Evolutionary conservation across 805 yeast species (phyloP).

Genomic region (Zygoascus biomembranicola): DNA sequence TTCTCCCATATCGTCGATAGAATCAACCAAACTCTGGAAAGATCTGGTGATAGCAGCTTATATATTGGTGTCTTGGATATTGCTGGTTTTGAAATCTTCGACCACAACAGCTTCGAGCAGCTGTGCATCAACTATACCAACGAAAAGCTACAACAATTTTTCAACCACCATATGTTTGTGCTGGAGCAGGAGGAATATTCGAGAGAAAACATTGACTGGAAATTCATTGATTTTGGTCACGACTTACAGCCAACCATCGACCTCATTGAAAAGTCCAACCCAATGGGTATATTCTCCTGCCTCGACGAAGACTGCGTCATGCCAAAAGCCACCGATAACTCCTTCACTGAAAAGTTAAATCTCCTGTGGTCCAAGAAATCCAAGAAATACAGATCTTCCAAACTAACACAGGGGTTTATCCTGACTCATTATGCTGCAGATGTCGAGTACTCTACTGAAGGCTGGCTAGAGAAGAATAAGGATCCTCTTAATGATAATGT

Average conservation of each 20-base stretch:
- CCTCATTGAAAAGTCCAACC: slow-evolving; percentile 65
- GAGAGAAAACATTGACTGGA: slow-evolving; percentile 90
- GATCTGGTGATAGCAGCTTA: slow-evolving; percentile 30
- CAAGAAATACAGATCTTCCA: slow-evolving; percentile 61
- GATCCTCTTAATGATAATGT: slow-evolving; percentile 84
- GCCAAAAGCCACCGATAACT: slow-evolving; percentile 77
- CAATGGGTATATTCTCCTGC: slow-evolving; percentile 77
- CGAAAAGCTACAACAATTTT: slow-evolving; percentile 94
- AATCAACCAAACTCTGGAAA: slow-evolving; percentile 60
- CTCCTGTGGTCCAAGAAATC: slow-evolving; percentile 50
- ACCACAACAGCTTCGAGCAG: slow-evolving; percentile 92
- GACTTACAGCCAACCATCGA: slow-evolving; percentile 93
- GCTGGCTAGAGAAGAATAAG: slow-evolving; percentile 90
- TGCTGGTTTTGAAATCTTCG: slow-evolving; percentile 95
- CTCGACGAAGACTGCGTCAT: slow-evolving; percentile 93
- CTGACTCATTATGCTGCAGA: slow-evolving; percentile 92
- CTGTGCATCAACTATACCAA: slow-evolving; percentile 87
- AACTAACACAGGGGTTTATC: slow-evolving; percentile 67
- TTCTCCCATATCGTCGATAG: slow-evolving; percentile 69
- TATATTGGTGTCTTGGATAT: slow-evolving; percentile 90
- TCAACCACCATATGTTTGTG: slow-evolving; percentile 90
- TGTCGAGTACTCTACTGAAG: slow-evolving; percentile 87
- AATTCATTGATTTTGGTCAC: slow-evolving; percentile 86
- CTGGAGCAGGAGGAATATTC: slow-evolving; percentile 97
- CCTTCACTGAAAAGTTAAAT: slow-evolving; percentile 74